Base-by-base conservation (phyloP, 495 filamentous ascomycete species). In the Astrothelium subdiscretum region DNA sequence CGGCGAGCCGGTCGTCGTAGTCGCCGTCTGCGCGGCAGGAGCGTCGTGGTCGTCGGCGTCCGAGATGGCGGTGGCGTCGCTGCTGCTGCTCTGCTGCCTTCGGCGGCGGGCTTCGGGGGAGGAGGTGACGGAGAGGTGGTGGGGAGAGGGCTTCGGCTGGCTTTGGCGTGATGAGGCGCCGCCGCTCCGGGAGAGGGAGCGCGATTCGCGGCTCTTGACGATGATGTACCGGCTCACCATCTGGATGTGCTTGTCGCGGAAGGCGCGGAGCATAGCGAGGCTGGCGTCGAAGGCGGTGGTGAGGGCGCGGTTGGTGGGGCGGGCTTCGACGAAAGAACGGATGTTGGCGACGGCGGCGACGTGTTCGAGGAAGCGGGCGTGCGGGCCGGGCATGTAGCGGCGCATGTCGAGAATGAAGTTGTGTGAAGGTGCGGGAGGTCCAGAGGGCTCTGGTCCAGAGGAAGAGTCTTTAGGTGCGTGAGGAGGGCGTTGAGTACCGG, bases 391-490 rank as follows among this genome's bases (percentile, higher is more conserved):
- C 94, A 98, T 98, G 76, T 98, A 98, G 2, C 78, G 81, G 58
- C 91, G 89, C 94, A 98, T 98, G 61, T 97, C 94, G 67, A 87
- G 84, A 70, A 97, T 90, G 79, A 98, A 98, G 66, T 90, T 91
- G 75, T 97, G 84, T 27, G 83, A 82, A 15, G 86, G 80, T 8
- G 69, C 22, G 43, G 80, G 79, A 15, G 81, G 77, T 4, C 80
- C 75, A 11, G 77, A 76, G 3, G 80, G 81, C 43, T 83, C 79
- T 15, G 77, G 72, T 40, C 79, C 76, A 35, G 72, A 61, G 59
- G 67, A 62, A 18, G 60, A 72, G 31, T 79, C 78, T 0, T 77
- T 73, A n/a, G 69, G 35, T n/a, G 69, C 67, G 58, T 75, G 74
- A 48, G 75, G 76, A 42, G 68, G 73, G 38, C 64, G 73, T 68